Percentiles rank a stretch among this genome's conserved stretches.
These are phyloP conservation scores for Phytophthora niederhauseri DNA, from an alignment of 352 stramenopile genomes.

Conservation along the genomic window DNA sequence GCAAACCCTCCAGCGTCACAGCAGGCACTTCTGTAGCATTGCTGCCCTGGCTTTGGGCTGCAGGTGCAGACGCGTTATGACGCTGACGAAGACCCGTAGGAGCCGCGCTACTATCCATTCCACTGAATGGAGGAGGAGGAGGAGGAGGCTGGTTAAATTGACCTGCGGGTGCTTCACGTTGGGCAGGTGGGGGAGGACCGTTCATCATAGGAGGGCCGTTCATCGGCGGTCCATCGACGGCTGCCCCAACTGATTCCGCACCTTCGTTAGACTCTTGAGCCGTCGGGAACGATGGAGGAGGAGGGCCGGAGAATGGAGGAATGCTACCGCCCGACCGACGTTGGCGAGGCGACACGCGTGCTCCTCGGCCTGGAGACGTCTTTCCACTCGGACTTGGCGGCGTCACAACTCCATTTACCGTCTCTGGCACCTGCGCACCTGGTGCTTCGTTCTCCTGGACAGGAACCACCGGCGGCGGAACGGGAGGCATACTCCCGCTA, in stretches of 20 bases:
- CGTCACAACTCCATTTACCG: not conserved
- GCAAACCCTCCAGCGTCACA: conserved; percentile 57
- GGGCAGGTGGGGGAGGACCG: conserved; percentile 1
- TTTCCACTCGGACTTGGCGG: conserved; percentile 7
- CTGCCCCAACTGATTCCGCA: not conserved
- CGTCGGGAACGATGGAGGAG: conserved; percentile 10
- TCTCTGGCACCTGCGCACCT: conserved; percentile 4
- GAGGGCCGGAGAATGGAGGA: conserved; percentile 7
- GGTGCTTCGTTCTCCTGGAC: conserved; percentile 5
- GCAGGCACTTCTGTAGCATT: conserved; percentile 3
- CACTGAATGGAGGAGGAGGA: not conserved
- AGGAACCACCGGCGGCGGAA: not conserved
- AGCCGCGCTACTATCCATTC: conserved; percentile 17
- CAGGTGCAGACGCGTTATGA: conserved; percentile 19
- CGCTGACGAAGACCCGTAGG: conserved; percentile 34
- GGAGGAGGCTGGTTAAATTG: conserved; percentile 6
- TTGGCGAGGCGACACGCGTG: conserved; percentile 11
- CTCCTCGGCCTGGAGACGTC: not conserved
- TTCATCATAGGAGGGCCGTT: conserved; percentile 9
- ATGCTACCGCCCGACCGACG: conserved; percentile 16
- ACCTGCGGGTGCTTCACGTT: not conserved
- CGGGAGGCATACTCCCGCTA: conserved; percentile 7
- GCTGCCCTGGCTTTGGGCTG: conserved; percentile 7
- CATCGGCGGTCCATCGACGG: not conserved
- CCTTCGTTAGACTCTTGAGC: conserved; percentile 10